Evolutionary conservation across 1,139 yeast species (phyloP).

Genomic region (Kodamaea plutei): DNA sequence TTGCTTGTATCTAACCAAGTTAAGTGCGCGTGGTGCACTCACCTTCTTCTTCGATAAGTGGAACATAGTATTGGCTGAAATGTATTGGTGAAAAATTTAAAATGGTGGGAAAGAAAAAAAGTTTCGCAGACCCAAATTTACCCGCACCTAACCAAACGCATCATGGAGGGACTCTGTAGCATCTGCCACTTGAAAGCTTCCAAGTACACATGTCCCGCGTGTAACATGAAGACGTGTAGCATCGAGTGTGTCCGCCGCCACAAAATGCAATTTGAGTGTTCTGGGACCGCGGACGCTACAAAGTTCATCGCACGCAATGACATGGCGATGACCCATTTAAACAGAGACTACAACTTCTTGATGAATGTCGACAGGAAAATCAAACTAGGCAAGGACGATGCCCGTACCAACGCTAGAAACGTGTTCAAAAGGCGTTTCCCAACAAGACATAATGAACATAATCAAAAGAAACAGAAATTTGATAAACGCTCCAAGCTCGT

Average conservation of each 20-base stretch:
- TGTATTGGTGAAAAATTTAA: slow-evolving; percentile 2
- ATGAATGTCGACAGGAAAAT: slow-evolving; percentile 56
- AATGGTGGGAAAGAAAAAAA: too few species aligned
- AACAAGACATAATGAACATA: slow-evolving; percentile 4
- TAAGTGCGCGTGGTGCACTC: slow-evolving; percentile 7
- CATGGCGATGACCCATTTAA: slow-evolving; percentile 43
- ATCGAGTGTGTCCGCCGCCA: slow-evolving; percentile 68
- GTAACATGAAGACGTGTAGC: slow-evolving; percentile 65
- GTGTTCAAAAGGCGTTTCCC: slow-evolving; percentile 25
- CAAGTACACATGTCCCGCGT: slow-evolving; percentile 85
- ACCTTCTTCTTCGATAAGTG: slow-evolving; percentile 5
- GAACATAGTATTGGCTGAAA: slow-evolving; percentile 7
- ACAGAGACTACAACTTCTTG: slow-evolving; percentile 81
- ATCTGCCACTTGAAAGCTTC: slow-evolving; percentile 45
- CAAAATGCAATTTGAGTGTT: slow-evolving; percentile 57
- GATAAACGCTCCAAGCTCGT: slow-evolving; percentile 28
- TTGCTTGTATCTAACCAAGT: slow-evolving; percentile 12
- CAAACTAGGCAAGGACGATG: slow-evolving; percentile 49
- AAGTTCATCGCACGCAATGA: slow-evolving; percentile 49
- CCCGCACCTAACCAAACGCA: neutral
- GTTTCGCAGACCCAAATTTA: slow-evolving; percentile 2
- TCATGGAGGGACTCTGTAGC: too few species aligned
- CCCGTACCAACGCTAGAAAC: slow-evolving; percentile 32
- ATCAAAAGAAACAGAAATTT: slow-evolving; percentile 16
- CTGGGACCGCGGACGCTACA: slow-evolving; percentile 64